Conservation (phyloP, 1,139 yeast genomes). For the Pichia inconspicua region DNA sequence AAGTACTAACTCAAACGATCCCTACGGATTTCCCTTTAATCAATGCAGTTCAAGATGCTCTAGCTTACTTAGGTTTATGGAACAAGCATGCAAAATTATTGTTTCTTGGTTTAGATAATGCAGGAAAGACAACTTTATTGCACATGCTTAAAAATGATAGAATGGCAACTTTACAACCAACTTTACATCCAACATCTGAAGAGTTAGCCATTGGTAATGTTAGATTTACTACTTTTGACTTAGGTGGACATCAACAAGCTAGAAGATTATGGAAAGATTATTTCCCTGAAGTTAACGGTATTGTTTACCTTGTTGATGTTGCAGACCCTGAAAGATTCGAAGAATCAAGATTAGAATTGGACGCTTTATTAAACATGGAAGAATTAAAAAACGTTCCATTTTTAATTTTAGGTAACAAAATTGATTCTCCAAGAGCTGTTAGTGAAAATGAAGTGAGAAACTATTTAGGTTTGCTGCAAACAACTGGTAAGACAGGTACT, state of each 20-base stretch:
- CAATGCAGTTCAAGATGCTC: constrained; percentile 69
- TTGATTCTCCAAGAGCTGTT: constrained; percentile 89
- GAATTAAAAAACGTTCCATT: constrained; percentile 88
- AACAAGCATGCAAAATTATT: constrained; percentile 95
- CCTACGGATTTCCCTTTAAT: background rate
- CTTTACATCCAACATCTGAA: constrained; percentile 97
- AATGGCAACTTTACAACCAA: constrained; percentile 94
- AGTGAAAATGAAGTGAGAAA: constrained; percentile 91
- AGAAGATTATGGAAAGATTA: constrained; percentile 99
- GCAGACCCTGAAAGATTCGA: constrained; percentile 94
- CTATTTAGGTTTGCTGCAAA: constrained; percentile 78
- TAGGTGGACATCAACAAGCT: constrained; percentile 98
- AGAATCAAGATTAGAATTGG: constrained; percentile 91
- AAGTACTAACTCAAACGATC: background rate
- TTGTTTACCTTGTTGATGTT: constrained; percentile 92
- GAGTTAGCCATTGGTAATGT: constrained; percentile 95
- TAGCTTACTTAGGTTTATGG: constrained; percentile 92
- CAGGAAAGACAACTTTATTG: constrained; percentile 94
- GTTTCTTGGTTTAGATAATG: constrained; percentile 94
- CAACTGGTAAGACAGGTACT: constrained; percentile 78
- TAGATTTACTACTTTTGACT: constrained; percentile 93
- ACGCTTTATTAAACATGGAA: constrained; percentile 84
- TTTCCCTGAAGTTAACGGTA: constrained; percentile 98
- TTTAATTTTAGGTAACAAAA: constrained; percentile 90
- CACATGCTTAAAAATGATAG: constrained; percentile 98